Evolutionary conservation across 345 rosid genomes (phyloP).

Genomic region (Hibiscus trionum): DNA sequence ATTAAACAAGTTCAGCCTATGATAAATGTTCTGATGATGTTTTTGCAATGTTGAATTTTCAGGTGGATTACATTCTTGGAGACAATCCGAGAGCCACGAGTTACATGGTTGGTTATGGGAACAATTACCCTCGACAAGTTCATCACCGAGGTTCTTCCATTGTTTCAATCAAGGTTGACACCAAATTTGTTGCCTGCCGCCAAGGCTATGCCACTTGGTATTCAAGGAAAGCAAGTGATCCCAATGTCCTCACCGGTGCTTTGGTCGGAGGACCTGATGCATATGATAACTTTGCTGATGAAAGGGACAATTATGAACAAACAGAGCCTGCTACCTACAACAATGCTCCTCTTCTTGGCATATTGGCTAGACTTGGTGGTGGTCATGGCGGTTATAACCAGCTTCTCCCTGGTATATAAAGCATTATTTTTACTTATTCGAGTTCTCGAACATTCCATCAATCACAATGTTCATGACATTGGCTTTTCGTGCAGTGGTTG

Average conservation of each 20-base stretch:
- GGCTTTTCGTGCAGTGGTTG: slow-evolving; percentile 29
- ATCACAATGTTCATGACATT: slow-evolving; percentile 3
- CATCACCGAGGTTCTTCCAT: slow-evolving; percentile 94
- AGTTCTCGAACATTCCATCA: neutral
- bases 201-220: slow-evolving; percentile 96
- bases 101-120: slow-evolving; percentile 96
- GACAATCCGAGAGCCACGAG: slow-evolving; percentile 97
- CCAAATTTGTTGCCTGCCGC: slow-evolving; percentile 67
- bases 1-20: too few relatives aligned
- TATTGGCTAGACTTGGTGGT: slow-evolving; percentile 65
- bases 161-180: slow-evolving; percentile 63
- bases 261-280: slow-evolving; percentile 97
- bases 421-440: neutral
- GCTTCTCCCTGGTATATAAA: slow-evolving; percentile 83
- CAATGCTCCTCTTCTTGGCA: slow-evolving; percentile 91
- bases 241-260: slow-evolving; percentile 84
- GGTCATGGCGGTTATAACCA: slow-evolving; percentile 76
- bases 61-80: slow-evolving; percentile 94
- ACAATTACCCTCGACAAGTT: slow-evolving; percentile 81
- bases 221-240: slow-evolving; percentile 65
- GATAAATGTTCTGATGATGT: neutral
- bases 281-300: slow-evolving; percentile 89
- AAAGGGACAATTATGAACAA: slow-evolving; percentile 91
- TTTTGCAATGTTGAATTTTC: slow-evolving; percentile 1
- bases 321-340: slow-evolving; percentile 99